Base-by-base conservation (phyloP, 306 rosid species). In the Leucaena leucocephala region DNA sequence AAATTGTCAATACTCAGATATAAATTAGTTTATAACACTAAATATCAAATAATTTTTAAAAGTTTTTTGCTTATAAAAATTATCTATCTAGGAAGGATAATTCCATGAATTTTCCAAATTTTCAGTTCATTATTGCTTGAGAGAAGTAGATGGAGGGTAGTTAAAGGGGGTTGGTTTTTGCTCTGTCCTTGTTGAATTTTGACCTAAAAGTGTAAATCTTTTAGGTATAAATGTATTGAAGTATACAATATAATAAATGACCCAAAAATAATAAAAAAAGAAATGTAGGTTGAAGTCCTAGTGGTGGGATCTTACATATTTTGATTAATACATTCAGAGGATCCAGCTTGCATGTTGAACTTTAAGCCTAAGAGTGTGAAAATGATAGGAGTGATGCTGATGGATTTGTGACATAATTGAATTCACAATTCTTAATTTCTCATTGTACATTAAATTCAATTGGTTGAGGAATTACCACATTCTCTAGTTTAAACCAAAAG, bases 311-410 rank as follows among this genome's bases (percentile, higher is more conserved):
- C 34, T n/a, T 33, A 50, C 48, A 65, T 35, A 19, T 65, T 74
- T 13, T 36, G 73, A 57, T 54, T 68, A 19, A 46, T 46, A 36
- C 67, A 19, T 38, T 39, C 7, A 11, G 71, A 36, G 50, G 69
- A 70, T 76, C 83, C 90, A 89, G 90, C 89, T 82, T 82, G 80
- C 83, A 49, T 10, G 49, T 49, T 73, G 73, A 45, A 58, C 36
- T 58, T 58, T 58, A 58, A 9, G 15, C 46, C 16, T n/a, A 1
- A 5, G 38, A 50, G 77, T 6, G 12, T 12, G 16, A 55, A 45
- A 63, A 75, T 69, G 45, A 75, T 15, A 48, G 62, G 6, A 14
- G 7, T 71, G 77, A 81, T 74, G 58, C 72, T 58, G 75, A 85
- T 66, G 76, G 44, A 74, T 67, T 54, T 43, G 72, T 16, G 54